phyloP scores from a whole-genome alignment of 164 flowering plant species.

The Aristolochia californica region DNA sequence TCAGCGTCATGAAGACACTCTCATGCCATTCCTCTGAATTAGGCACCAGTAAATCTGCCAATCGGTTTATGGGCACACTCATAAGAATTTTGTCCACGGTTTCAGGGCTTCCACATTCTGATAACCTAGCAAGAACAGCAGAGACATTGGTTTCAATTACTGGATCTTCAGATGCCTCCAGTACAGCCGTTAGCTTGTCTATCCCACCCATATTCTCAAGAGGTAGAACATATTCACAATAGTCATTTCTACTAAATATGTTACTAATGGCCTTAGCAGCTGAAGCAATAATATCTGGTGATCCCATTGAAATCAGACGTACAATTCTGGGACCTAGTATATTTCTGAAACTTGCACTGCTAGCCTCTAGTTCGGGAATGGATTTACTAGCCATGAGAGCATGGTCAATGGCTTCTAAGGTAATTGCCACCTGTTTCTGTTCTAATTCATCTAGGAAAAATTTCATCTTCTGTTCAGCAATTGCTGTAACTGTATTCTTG shows the following conservation, averaged over 20 bases:
- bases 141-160: constrained; percentile 24
- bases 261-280: constrained; percentile 25
- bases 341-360: constrained; percentile 28
- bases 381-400: constrained; percentile 41
- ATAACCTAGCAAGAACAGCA: constrained; percentile 30
- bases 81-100: constrained; percentile 25
- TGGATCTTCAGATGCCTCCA: constrained; percentile 26
- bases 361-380: constrained; percentile 35
- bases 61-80: constrained; percentile 18
- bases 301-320: constrained; percentile 18
- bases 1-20: constrained; percentile 23
- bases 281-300: constrained; percentile 19
- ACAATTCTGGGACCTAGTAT: constrained; percentile 30
- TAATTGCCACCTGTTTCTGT: constrained; percentile 20
- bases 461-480: constrained; percentile 24
- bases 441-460: constrained; percentile 15
- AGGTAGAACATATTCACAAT: constrained; percentile 17
- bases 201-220: constrained; percentile 26
- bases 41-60: constrained; percentile 27
- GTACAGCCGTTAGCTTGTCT: constrained; percentile 20
- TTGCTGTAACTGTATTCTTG: constrained; percentile 19
- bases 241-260: constrained; percentile 25
- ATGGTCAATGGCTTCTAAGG: constrained; percentile 25
- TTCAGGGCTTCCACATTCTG: constrained; percentile 27
- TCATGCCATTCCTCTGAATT: constrained; percentile 31